These are phyloP conservation scores for Phytophthora quininea DNA, from an alignment of 352 stramenopile species.

Conservation along the genomic window DNA sequence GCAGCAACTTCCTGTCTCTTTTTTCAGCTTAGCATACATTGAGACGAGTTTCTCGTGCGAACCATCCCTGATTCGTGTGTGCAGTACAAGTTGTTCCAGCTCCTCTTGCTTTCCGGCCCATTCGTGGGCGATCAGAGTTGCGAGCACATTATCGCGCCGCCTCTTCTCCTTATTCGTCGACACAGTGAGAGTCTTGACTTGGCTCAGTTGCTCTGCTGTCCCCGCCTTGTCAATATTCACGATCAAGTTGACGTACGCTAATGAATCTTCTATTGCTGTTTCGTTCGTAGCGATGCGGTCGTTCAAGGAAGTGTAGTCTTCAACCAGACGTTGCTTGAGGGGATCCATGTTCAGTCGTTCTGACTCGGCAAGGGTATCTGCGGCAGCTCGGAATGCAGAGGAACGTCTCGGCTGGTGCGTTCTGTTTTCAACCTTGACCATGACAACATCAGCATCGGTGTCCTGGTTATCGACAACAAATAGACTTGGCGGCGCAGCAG, in stretches of 20 bases:
- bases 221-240: not conserved
- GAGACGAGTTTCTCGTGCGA: constrained; percentile 3
- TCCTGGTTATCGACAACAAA: not conserved
- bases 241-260: constrained; percentile 12
- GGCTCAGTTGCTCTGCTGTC: not conserved
- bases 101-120: constrained; percentile 4
- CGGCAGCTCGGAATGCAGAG: not conserved
- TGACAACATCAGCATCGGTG: constrained; percentile 5
- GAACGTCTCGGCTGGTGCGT: not conserved
- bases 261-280: constrained; percentile 9
- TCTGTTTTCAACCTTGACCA: not conserved
- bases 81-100: not conserved
- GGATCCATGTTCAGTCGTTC: constrained; percentile 1
- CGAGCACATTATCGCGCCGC: constrained; percentile 8
- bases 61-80: not conserved
- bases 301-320: constrained; percentile 14
- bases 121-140: constrained; percentile 8
- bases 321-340: constrained; percentile 6
- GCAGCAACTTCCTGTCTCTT: not conserved
- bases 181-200: constrained; percentile 2
- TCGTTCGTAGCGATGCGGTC: constrained; percentile 14
- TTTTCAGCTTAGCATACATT: constrained; percentile 1
- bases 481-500: not conserved
- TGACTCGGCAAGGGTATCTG: constrained; percentile 1
- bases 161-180: constrained; percentile 8